These are phyloP conservation scores for Mucuna pruriens DNA, from an alignment of 306 rosid species.

Conservation along the genomic window DNA sequence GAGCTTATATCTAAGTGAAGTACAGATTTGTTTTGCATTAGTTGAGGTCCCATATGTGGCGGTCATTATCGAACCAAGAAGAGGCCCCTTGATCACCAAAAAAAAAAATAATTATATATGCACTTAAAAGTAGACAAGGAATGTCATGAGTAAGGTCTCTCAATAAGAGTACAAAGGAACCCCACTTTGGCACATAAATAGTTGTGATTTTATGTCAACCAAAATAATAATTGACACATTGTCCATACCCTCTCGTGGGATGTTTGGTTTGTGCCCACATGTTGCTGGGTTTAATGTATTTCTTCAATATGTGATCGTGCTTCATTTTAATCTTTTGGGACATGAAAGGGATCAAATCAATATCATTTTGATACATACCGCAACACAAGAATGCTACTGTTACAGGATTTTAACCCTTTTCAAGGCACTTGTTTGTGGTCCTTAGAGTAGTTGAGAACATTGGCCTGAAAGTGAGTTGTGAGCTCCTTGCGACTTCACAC, in stretches of 20 bases:
- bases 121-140: constrained; percentile 34
- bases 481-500: not conserved
- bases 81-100: constrained; percentile 28
- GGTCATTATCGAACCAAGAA: constrained; percentile 33
- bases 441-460: constrained; percentile 28
- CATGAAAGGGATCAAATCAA: constrained; percentile 32
- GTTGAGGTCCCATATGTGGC: constrained; percentile 19
- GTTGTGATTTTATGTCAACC: constrained; percentile 41
- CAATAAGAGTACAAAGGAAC: constrained; percentile 36
- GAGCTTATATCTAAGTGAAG: constrained; percentile 21
- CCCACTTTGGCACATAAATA: constrained; percentile 41
- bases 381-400: constrained; percentile 27
- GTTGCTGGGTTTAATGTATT: constrained; percentile 20
- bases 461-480: constrained; percentile 30
- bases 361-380: not conserved
- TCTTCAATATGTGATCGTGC: constrained; percentile 19
- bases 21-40: constrained; percentile 35
- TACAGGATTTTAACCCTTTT: constrained; percentile 28
- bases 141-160: constrained; percentile 42
- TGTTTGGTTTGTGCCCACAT: constrained; percentile 45
- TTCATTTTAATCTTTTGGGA: constrained; percentile 26
- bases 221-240: constrained; percentile 41
- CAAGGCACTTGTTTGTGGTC: constrained; percentile 40
- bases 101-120: constrained; percentile 22
- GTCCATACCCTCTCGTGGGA: constrained; percentile 37